phyloP scores from a whole-genome alignment of 805 yeast genomes.

The Candida glaebosa region DNA sequence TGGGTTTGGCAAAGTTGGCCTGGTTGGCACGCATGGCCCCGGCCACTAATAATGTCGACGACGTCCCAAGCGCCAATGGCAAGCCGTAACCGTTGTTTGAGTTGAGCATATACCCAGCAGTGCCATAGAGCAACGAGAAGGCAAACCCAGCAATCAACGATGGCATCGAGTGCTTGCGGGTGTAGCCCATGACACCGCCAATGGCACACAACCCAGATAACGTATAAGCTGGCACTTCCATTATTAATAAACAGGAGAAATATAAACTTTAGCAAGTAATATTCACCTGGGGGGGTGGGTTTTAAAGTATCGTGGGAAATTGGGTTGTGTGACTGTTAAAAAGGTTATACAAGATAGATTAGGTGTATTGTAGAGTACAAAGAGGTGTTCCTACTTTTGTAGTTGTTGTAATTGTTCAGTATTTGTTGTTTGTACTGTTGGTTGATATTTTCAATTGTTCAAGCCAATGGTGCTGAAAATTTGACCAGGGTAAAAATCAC shows the following conservation, averaged over 20 bases:
- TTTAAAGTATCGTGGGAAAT: no score
- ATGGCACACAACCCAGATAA: slow-evolving; percentile 63
- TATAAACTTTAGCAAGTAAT: no score
- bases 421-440: no score
- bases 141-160: slow-evolving; percentile 75
- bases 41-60: slow-evolving; percentile 62
- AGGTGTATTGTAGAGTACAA: no score
- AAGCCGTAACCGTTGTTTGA: slow-evolving; percentile 77
- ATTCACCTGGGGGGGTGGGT: no score
- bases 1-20: slow-evolving; percentile 61
- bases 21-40: slow-evolving; percentile 70
- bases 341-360: no score
- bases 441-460: no score
- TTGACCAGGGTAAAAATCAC: no score
- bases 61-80: slow-evolving; percentile 73
- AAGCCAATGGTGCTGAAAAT: no score
- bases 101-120: slow-evolving; percentile 70
- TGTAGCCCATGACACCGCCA: slow-evolving; percentile 71
- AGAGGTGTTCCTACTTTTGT: no score
- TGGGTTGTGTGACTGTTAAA: no score
- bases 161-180: slow-evolving; percentile 68
- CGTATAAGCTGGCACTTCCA: slow-evolving; percentile 79
- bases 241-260: slow-evolving; percentile 7
- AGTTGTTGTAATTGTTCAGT: no score
- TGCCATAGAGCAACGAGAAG: slow-evolving; percentile 57